phyloP scores from a whole-genome alignment of 176 grass and related monocot genomes.

The Cocos nucifera region DNA sequence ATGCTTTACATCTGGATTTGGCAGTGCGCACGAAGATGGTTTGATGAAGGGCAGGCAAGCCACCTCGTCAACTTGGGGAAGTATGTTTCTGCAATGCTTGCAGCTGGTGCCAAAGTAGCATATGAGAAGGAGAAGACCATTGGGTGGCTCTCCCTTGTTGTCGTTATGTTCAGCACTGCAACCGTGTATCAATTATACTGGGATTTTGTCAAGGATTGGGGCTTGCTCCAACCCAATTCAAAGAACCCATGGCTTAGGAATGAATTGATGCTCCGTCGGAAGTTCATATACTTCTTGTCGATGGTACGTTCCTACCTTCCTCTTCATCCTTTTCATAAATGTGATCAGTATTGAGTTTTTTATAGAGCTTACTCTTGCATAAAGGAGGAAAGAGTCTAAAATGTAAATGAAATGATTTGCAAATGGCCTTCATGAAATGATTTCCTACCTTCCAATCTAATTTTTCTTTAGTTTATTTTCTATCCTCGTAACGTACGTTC shows the following conservation, averaged over 20 bases:
- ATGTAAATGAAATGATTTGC: too few relatives aligned
- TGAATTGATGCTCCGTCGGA: constrained; percentile 70
- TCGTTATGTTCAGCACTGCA: constrained; percentile 61
- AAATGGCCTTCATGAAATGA: too few relatives aligned
- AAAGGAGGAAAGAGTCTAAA: too few relatives aligned
- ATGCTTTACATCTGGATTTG: not conserved
- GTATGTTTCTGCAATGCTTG: constrained; percentile 94
- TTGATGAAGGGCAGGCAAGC: constrained; percentile 84
- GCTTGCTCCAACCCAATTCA: constrained; percentile 65
- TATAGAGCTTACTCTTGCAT: too few relatives aligned
- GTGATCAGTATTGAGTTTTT: too few relatives aligned
- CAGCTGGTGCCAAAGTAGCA: constrained; percentile 75
- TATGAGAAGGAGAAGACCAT: constrained; percentile 71
- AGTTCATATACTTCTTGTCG: constrained; percentile 85
- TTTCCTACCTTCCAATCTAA: too few relatives aligned
- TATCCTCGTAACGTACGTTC: not conserved
- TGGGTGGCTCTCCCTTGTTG: constrained; percentile 55
- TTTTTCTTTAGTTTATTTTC: too few relatives aligned
- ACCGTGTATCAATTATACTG: constrained; percentile 97
- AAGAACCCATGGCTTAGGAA: constrained; percentile 93
- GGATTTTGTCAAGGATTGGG: constrained; percentile 99
- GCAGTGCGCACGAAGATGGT: constrained; percentile 98
- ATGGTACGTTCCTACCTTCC: constrained; percentile 38
- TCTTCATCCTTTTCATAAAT: too few relatives aligned
- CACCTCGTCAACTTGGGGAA: constrained; percentile 91